Evolutionary conservation across 169 alveolate genomes (phyloP), one percentile per base, ranked within the genome.

Genomic region (Eimeria brunetti): DNA sequence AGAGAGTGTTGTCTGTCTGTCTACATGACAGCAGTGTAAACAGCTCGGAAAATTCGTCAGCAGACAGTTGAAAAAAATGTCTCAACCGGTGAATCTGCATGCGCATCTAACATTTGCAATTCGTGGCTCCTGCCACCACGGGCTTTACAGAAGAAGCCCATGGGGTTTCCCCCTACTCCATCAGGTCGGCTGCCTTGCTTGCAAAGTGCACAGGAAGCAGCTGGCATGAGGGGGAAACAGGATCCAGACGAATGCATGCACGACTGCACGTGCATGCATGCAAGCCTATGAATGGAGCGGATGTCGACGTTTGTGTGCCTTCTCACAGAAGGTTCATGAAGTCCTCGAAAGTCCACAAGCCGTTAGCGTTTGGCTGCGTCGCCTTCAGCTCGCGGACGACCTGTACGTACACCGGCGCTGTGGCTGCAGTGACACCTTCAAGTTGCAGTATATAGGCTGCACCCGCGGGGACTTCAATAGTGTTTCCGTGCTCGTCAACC

Each of bases 381-480:
- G 91, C 91, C 91, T 85, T 85, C 20, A 85, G 81, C 78, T 85
- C 91, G 33, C 91, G 76, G 56, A 62, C 76, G 58, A 85, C 91
- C 78, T 85, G 80, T 6, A 85, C 91, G 58, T 85, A 85, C 80
- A 85, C 64, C 78, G 75, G 91, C 12, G 91, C 91, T n/a, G 91
- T 85, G 49, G 91, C 91, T n/a, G 91, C 91, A 85, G 81, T 85
- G 62, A 85, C 91, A 22, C 91, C 91, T 62, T 85, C 91, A 20
- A 85, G 91, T 62, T 85, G 91, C 58, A 85, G 58, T 30, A 85
- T 62, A 71, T 60, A 62, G 7, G 91, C 67, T 4, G 91, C 91
- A 36, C 78, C 91, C 6, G 80, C 76, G 46, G 91, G 91, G 56
- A 85, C 91, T 38, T 62, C n/a, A 56, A 85, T n/a, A 44, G 67